Evolutionary conservation across 169 alveolate species (phyloP).

Genomic region (Amoebophrya sp.): DNA sequence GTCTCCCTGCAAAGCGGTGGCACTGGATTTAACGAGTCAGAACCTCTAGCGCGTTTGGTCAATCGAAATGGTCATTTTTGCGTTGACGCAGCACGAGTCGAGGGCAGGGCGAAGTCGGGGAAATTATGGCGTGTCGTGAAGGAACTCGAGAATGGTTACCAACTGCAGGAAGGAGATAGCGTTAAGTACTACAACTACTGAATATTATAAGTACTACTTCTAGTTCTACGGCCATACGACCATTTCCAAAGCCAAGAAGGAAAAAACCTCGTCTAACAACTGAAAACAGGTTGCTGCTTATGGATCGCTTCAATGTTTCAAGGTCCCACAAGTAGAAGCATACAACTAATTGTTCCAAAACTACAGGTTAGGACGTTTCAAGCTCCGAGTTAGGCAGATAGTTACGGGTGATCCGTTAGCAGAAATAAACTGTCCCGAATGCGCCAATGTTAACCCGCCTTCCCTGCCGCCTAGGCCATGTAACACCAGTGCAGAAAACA

Average conservation of each 20-base stretch:
- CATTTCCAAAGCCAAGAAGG: too few species aligned
- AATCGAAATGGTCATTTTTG: neutral
- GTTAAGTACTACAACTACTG: slow-evolving; percentile 46
- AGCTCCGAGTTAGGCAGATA: slow-evolving; percentile 74
- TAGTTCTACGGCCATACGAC: too few species aligned
- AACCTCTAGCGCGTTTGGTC: neutral
- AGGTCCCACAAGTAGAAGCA: too few species aligned
- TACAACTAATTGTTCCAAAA: too few species aligned
- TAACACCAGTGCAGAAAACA: neutral
- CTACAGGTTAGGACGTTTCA: slow-evolving; percentile 82
- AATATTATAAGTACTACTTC: too few species aligned
- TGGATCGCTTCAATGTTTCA: neutral
- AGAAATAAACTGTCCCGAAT: neutral
- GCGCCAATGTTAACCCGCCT: slow-evolving; percentile 9
- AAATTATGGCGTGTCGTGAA: slow-evolving; percentile 79
- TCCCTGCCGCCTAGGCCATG: neutral
- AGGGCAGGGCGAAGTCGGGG: slow-evolving; percentile 58
- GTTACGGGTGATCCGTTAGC: slow-evolving; percentile 25
- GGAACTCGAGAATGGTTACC: slow-evolving; percentile 63
- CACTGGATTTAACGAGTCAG: too few species aligned
- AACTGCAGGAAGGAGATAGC: slow-evolving; percentile 78
- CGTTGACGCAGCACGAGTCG: neutral
- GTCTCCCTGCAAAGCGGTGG: neutral
- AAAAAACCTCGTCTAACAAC: too few species aligned
- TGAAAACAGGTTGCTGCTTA: too few species aligned